Conservation (phyloP, 306 rosid species). For the Quercus engelmannii region DNA sequence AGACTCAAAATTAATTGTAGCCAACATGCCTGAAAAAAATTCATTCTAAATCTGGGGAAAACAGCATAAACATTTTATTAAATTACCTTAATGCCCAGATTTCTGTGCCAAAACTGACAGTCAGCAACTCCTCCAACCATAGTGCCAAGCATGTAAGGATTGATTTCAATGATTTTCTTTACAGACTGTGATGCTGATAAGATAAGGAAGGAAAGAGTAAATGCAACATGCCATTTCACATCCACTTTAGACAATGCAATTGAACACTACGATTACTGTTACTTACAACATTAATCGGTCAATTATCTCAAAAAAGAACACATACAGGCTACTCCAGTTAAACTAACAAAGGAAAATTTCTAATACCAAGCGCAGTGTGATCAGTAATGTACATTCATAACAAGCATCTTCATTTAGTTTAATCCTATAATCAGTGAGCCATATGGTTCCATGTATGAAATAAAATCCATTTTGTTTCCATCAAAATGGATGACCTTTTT, state of each 20-base stretch:
- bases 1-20: not conserved
- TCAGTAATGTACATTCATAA: too few relatives aligned
- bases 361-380: not conserved
- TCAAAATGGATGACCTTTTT: not conserved
- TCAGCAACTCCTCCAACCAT: slow-evolving; percentile 73
- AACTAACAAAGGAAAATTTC: not conserved
- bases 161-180: slow-evolving; percentile 66
- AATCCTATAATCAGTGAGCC: too few relatives aligned
- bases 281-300: not conserved
- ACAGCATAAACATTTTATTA: not conserved
- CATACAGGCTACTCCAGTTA: not conserved
- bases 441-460: too few relatives aligned
- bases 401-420: too few relatives aligned
- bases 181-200: slow-evolving; percentile 90
- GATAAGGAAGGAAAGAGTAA: not conserved
- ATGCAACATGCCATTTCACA: not conserved
- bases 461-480: not conserved
- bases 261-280: not conserved
- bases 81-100: slow-evolving; percentile 44
- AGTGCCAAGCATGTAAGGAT: slow-evolving; percentile 63
- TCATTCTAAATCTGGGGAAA: not conserved
- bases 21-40: not conserved
- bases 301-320: not conserved
- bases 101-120: slow-evolving; percentile 66
- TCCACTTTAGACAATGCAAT: not conserved